These are phyloP conservation scores for Dictyostelium firmibasis DNA, from an alignment of 78 protist species.

Conservation along the genomic window DNA sequence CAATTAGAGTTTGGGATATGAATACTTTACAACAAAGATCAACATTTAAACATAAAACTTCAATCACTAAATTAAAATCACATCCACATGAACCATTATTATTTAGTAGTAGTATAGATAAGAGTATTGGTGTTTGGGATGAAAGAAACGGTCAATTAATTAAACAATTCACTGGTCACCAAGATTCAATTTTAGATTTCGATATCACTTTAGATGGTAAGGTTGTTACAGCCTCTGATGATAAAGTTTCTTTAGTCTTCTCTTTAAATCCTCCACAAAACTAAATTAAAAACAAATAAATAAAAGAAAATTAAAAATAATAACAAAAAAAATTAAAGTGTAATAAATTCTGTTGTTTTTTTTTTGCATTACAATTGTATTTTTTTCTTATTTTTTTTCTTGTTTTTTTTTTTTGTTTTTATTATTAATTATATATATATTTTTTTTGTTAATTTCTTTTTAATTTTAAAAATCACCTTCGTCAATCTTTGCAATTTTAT, in stretches of 20 bases:
- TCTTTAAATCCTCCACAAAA: constrained; percentile 30
- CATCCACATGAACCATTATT: constrained; percentile 74
- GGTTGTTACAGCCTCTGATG: constrained; percentile 65
- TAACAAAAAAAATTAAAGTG: not conserved
- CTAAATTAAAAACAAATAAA: not conserved
- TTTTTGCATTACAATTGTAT: not conserved
- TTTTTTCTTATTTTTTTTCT: not conserved
- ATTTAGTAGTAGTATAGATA: constrained; percentile 47
- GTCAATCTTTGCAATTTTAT: not conserved
- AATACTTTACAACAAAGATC: constrained; percentile 59
- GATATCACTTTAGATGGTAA: constrained; percentile 53
- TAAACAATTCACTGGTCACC: constrained; percentile 71
- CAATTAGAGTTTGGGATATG: constrained; percentile 74
- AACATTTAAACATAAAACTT: constrained; percentile 31
- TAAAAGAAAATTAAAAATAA: not conserved
- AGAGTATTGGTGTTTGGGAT: constrained; percentile 72
- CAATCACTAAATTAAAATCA: constrained; percentile 28
- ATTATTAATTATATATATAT: not conserved
- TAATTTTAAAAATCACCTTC: not conserved
- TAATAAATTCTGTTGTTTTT: not conserved
- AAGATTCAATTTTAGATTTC: constrained; percentile 68
- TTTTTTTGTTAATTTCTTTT: not conserved
- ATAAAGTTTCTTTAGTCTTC: constrained; percentile 71
- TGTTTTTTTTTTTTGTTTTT: not conserved
- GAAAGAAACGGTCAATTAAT: constrained; percentile 74